Percentiles rank a stretch among this genome's conserved stretches.
These are phyloP conservation scores for Aeschynomene evenia DNA, from an alignment of 306 rosid genomes.

Conservation along the genomic window DNA sequence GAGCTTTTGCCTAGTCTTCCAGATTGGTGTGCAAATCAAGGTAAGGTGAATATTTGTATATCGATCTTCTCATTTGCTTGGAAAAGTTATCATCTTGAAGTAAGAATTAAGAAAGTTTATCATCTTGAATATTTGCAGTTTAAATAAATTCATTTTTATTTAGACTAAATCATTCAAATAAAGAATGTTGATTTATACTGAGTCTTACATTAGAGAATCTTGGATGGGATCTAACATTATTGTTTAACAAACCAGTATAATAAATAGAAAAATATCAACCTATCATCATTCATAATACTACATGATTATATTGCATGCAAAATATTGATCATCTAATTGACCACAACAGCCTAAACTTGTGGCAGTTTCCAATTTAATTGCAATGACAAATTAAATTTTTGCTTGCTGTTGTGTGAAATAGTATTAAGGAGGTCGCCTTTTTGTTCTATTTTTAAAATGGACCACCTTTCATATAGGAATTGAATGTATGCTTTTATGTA, in stretches of 20 bases:
- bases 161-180: conserved; percentile 1
- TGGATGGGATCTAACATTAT: neutral
- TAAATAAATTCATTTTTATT: too few species aligned
- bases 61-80: too few species aligned
- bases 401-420: neutral
- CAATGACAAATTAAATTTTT: neutral
- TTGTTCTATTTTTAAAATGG: conserved; percentile 9
- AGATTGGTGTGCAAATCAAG: too few species aligned
- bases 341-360: conserved; percentile 66
- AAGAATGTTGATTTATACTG: neutral
- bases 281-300: conserved; percentile 19
- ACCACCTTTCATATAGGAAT: conserved; percentile 5
- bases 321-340: conserved; percentile 21
- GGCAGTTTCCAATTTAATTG: conserved; percentile 59
- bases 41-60: too few species aligned
- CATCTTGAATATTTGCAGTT: too few species aligned
- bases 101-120: too few species aligned
- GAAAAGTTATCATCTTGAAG: too few species aligned
- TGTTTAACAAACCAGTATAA: neutral
- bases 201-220: neutral
- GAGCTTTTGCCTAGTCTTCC: too few species aligned
- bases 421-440: neutral
- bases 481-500: neutral
- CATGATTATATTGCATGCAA: conserved; percentile 25
- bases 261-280: neutral